These are phyloP conservation scores for Populus hybrid DNA, from an alignment of 441 rosid genomes.

Conservation along the genomic window DNA sequence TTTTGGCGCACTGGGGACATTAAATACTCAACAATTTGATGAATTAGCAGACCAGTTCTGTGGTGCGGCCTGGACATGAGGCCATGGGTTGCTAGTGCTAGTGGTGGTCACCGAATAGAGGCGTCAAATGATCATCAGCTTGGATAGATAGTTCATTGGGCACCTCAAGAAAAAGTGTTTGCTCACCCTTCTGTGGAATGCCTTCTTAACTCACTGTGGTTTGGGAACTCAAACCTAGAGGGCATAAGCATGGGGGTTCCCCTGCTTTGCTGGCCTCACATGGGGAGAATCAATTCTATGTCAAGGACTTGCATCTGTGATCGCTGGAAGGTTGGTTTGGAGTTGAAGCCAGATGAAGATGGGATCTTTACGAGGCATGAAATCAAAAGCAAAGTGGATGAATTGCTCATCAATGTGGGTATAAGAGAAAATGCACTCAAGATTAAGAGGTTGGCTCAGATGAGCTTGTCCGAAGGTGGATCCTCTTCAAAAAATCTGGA, in stretches of 20 bases:
- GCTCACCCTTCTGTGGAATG: slow-evolving; percentile 51
- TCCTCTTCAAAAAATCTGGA: slow-evolving; percentile 15
- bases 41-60: slow-evolving; percentile 68
- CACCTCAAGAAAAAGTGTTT: slow-evolving; percentile 59
- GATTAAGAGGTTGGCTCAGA: slow-evolving; percentile 12
- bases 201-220: slow-evolving; percentile 63
- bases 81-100: slow-evolving; percentile 14
- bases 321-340: slow-evolving; percentile 20
- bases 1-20: slow-evolving; percentile 44
- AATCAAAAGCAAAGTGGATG: slow-evolving; percentile 10
- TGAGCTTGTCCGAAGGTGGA: slow-evolving; percentile 14
- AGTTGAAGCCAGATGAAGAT: neutral
- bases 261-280: slow-evolving; percentile 25
- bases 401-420: neutral
- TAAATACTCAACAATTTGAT: slow-evolving; percentile 53
- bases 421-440: slow-evolving; percentile 12
- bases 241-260: slow-evolving; percentile 20
- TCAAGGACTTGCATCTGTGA: slow-evolving; percentile 22
- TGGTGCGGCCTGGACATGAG: slow-evolving; percentile 33
- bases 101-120: slow-evolving; percentile 42
- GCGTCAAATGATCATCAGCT: slow-evolving; percentile 24
- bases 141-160: slow-evolving; percentile 57
- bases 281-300: slow-evolving; percentile 25
- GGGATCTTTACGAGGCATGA: slow-evolving; percentile 17
- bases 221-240: slow-evolving; percentile 37